These are phyloP conservation scores for Diphasiastrum complanatum DNA, from an alignment of 83 land plant genomes.

Conservation along the genomic window DNA sequence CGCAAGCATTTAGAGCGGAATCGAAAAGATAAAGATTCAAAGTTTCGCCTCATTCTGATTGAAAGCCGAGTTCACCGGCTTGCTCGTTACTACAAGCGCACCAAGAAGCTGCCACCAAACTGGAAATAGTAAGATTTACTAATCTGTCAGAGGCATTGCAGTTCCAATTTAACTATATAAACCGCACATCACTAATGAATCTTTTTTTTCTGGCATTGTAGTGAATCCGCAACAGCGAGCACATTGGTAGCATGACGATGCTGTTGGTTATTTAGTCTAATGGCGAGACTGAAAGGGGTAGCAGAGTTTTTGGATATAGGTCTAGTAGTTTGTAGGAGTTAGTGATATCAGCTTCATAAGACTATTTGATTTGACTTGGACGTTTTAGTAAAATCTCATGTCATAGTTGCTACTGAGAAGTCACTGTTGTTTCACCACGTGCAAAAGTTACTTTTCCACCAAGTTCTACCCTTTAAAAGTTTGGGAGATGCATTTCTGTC, in stretches of 20 bases:
- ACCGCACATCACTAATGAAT: not conserved
- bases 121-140: conserved; percentile 68
- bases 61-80: conserved; percentile 79
- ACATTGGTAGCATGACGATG: conserved; percentile 27
- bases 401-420: too few species aligned
- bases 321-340: too few species aligned
- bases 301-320: too few species aligned
- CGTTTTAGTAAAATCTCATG: too few species aligned
- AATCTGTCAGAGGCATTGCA: not conserved
- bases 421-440: too few species aligned
- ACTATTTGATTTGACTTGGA: too few species aligned
- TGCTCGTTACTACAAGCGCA: conserved; percentile 80
- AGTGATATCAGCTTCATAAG: too few species aligned
- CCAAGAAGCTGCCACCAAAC: conserved; percentile 78
- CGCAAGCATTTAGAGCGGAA: conserved; percentile 81
- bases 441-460: too few species aligned
- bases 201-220: not conserved
- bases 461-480: too few species aligned
- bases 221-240: conserved; percentile 31
- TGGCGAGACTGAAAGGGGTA: too few species aligned
- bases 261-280: too few species aligned
- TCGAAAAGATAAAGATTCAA: conserved; percentile 78
- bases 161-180: not conserved
- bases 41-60: conserved; percentile 65
- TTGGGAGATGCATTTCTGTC: too few species aligned